Evolutionary conservation across 495 filamentous ascomycete species (phyloP).

Genomic region (Aspergillus leporis): DNA sequence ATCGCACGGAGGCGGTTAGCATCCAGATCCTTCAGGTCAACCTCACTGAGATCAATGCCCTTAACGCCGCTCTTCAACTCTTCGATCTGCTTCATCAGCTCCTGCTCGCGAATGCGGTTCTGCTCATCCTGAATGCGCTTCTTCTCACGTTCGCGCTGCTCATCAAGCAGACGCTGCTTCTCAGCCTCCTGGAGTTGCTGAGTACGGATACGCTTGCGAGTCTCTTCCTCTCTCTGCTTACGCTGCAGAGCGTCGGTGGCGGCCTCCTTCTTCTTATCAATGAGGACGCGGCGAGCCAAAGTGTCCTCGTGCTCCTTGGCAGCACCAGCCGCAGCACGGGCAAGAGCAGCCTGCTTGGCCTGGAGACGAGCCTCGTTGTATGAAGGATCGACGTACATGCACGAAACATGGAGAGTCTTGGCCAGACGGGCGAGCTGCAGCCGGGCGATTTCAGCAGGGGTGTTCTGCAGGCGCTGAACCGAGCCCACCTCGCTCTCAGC

Average conservation of each 20-base stretch:
- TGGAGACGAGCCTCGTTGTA: slow-evolving; percentile 77
- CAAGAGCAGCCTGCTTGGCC: slow-evolving; percentile 77
- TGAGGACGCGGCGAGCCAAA: slow-evolving; percentile 81
- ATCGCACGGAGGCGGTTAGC: slow-evolving; percentile 85
- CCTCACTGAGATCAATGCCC: slow-evolving; percentile 72
- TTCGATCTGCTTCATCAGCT: slow-evolving; percentile 92
- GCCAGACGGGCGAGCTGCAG: slow-evolving; percentile 89
- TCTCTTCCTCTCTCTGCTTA: slow-evolving; percentile 90
- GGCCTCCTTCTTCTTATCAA: slow-evolving; percentile 94
- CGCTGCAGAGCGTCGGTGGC: slow-evolving; percentile 80
- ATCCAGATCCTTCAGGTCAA: slow-evolving; percentile 85
- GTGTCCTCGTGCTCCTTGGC: slow-evolving; percentile 91
- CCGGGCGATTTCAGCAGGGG: slow-evolving; percentile 95
- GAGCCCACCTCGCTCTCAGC: slow-evolving; percentile 83
- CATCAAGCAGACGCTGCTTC: slow-evolving; percentile 79
- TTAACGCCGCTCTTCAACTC: slow-evolving; percentile 87
- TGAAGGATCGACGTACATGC: slow-evolving; percentile 88
- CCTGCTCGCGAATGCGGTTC: slow-evolving; percentile 86
- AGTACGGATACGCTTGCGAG: slow-evolving; percentile 75
- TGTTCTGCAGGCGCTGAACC: slow-evolving; percentile 94
- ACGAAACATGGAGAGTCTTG: slow-evolving; percentile 87
- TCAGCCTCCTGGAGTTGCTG: slow-evolving; percentile 88
- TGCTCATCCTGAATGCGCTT: slow-evolving; percentile 88
- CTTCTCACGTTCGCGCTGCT: slow-evolving; percentile 86
- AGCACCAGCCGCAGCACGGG: slow-evolving; percentile 78